Evolutionary conservation across 495 filamentous ascomycete species (phyloP).

Genomic region (Aspergillus diversus): DNA sequence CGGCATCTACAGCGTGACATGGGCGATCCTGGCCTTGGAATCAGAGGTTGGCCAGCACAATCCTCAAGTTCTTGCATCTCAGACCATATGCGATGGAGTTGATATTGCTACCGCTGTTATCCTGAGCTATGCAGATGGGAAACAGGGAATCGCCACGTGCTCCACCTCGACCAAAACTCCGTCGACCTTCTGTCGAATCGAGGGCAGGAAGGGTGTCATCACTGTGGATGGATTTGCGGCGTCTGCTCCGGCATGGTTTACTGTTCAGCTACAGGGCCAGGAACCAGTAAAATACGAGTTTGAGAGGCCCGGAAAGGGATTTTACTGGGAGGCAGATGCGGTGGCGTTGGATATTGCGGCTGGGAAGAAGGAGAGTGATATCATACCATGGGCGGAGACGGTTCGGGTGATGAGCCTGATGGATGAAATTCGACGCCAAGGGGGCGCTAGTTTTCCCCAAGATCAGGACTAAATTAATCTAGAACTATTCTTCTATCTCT

Average conservation of each 20-base stretch:
- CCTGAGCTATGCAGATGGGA: slow-evolving; percentile 22
- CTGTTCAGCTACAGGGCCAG: slow-evolving; percentile 15
- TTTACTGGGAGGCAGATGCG: slow-evolving; percentile 87
- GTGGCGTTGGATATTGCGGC: slow-evolving; percentile 70
- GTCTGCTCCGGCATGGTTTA: slow-evolving; percentile 28
- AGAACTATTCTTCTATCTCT: background rate
- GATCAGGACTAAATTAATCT: background rate
- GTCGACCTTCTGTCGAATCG: slow-evolving; percentile 19
- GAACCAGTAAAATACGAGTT: slow-evolving; percentile 29
- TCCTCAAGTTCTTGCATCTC: slow-evolving; percentile 23
- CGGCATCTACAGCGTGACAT: slow-evolving; percentile 32
- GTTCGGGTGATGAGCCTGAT: slow-evolving; percentile 78
- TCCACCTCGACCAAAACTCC: slow-evolving; percentile 21
- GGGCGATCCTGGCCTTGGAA: slow-evolving; percentile 24
- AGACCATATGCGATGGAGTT: slow-evolving; percentile 27
- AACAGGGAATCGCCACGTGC: slow-evolving; percentile 28
- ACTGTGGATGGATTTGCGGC: slow-evolving; percentile 25
- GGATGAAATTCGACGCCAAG: slow-evolving; percentile 57
- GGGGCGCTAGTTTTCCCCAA: slow-evolving; percentile 5
- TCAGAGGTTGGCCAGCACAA: background rate
- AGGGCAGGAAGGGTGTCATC: slow-evolving; percentile 28
- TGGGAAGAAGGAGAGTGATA: slow-evolving; percentile 67
- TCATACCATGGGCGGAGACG: slow-evolving; percentile 70
- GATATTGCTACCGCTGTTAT: slow-evolving; percentile 27
- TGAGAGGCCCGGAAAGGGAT: slow-evolving; percentile 56